Base-by-base conservation (phyloP, 1,139 yeast genomes). In the Eremothecium gossypii region DNA sequence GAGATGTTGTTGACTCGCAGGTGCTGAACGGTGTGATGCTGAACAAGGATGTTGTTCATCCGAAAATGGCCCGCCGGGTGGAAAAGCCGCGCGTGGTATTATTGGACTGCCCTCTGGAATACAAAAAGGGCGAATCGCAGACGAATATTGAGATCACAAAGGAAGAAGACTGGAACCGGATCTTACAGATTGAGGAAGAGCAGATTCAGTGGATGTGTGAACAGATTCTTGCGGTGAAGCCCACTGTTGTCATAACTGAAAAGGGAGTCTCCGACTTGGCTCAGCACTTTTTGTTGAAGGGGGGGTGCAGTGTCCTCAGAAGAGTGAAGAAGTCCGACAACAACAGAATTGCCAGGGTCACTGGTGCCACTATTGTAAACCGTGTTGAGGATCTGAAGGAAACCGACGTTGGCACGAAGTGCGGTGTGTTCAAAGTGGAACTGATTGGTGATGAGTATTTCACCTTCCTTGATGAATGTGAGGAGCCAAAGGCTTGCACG, bases 231-330 rank as follows among this genome's bases (percentile, higher is more conserved):
- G 77, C 83, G 46, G 77, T 85, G 61, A 85, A 86, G 62, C 98
- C 98, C 13, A 95, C 85, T 61, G 73, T 93, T 57, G 96, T 93
- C 35, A 82, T 93, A 52, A 93, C 98, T 41, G 99, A 93, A 66
- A 93, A 93, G 73, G 99, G 99, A 52, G 97, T 93, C 23, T 83
- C 95, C 42, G 99, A 93, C 65, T 73, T 93, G 61, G 99, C 98
- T 33, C 99, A 93, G 66, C 99, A 93, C 68, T 89, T 83, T 65
- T 69, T 93, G 52, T 73, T 91, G 60, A 89, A 89, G 69, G 96
- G 95, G 48, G 95, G 95, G 44, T 89, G 89, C 50, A 76, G 95
- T 41, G 95, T 87, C 2, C 73, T 93, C 56, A 80, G 99, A 73
- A 81, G 99, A 68, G 96, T 87, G 39, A 84, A 87, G 62, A 93